phyloP scores from a whole-genome alignment of 306 rosid genomes.

The Quillaja saponaria region DNA sequence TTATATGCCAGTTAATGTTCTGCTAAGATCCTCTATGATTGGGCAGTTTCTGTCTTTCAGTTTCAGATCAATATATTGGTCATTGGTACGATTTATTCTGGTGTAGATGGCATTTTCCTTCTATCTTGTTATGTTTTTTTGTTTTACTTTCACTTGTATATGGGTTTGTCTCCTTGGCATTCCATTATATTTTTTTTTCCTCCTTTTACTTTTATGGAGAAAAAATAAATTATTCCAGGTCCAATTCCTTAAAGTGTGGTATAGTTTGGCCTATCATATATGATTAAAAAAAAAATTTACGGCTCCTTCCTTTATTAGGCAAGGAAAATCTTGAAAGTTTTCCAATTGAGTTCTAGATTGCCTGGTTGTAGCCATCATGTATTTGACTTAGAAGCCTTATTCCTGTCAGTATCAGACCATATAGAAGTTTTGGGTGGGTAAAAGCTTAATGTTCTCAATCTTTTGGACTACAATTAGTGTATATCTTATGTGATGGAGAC shows the following conservation, averaged over 20 bases:
- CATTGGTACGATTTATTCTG: slow-evolving; percentile 8
- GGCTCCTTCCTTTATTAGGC: neutral
- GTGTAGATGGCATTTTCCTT: neutral
- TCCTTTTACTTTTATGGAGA: no score
- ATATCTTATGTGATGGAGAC: neutral
- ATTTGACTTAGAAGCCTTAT: slow-evolving; percentile 3
- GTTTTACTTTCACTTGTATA: no score
- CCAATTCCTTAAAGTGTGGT: neutral
- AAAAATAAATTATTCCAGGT: no score
- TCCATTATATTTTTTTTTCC: no score
- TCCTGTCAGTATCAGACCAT: slow-evolving; percentile 3
- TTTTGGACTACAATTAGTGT: slow-evolving; percentile 8
- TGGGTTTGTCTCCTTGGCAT: no score
- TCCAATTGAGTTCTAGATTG: slow-evolving; percentile 6
- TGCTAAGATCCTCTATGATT: slow-evolving; percentile 9
- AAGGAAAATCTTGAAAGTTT: neutral
- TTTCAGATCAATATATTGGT: slow-evolving; percentile 1
- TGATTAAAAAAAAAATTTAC: slow-evolving; percentile 7
- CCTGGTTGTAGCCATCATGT: neutral
- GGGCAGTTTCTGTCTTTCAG: no score
- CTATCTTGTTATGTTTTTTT: no score
- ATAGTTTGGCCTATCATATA: slow-evolving; percentile 7
- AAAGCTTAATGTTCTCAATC: slow-evolving; percentile 5
- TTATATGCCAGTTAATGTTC: neutral
- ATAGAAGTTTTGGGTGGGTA: slow-evolving; percentile 17